These are phyloP conservation scores for Albugo laibachii DNA, from an alignment of 352 stramenopile species.

Conservation along the genomic window DNA sequence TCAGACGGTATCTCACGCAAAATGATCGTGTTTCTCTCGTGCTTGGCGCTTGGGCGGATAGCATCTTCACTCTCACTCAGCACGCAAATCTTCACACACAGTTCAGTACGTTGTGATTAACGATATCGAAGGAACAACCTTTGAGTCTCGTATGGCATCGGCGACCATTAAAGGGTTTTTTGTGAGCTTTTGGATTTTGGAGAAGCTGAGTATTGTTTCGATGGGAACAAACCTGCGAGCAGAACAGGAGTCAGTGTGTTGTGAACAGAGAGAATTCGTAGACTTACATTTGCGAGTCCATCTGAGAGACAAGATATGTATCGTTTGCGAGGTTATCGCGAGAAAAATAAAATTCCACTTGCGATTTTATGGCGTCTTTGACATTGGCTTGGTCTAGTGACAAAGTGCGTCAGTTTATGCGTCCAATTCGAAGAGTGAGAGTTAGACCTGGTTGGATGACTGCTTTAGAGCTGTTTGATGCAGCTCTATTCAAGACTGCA, in stretches of 20 bases:
- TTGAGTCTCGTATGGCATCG: conserved; percentile 51
- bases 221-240: conserved; percentile 54
- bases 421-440: too few relatives aligned
- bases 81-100: conserved; percentile 22
- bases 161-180: conserved; percentile 34
- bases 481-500: too few relatives aligned
- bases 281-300: conserved; percentile 79
- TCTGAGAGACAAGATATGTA: conserved; percentile 74
- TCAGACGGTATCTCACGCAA: conserved; percentile 81
- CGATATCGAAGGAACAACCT: background rate
- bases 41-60: conserved; percentile 86
- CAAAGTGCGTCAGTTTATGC: too few relatives aligned
- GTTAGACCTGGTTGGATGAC: too few relatives aligned
- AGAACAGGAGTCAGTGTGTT: background rate
- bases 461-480: too few relatives aligned
- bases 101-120: background rate
- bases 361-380: conserved; percentile 59
- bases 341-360: conserved; percentile 88
- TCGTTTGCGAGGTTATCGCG: conserved; percentile 71
- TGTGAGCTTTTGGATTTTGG: conserved; percentile 75
- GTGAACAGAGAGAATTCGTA: background rate
- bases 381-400: conserved; percentile 5
- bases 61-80: conserved; percentile 64
- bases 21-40: conserved; percentile 86
- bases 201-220: conserved; percentile 63